Evolutionary conservation across 192 early-diverging fungal species (phyloP), one percentile per base, ranked within the genome.

Genomic region (Kickxella alabastrina): DNA sequence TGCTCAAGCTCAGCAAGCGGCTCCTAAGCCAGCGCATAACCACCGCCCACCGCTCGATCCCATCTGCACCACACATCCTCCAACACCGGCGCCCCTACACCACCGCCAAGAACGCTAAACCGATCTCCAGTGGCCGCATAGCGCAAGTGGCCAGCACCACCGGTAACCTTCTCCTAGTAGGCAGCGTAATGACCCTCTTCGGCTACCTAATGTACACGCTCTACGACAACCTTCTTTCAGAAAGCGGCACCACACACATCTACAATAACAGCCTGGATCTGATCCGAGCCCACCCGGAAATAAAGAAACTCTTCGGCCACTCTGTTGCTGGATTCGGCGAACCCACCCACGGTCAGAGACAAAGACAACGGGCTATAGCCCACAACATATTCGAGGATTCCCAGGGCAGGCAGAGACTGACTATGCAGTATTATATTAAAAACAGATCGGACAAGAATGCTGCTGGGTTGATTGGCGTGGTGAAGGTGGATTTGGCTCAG

Each of bases 241-340:
- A 74, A 9, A 27, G 44, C 45, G 70, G 70, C 10, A 39, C 52
- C 2, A 74, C 70, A 4, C 62, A 60, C 4, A 52, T 74, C 17
- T 74, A 74, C 51, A 74, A 74, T 50, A 49, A 67, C 14, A 67
- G 70, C 26, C 64, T 74, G 12, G 70, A 74, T 26, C 45, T 74
- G 6, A 29, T 74, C 12, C 49, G 70, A 0, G 65, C 70, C 0
- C 58, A 62, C 43, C 70, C 70, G 23, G 38, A 67, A 31, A 67
- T 74, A 6, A 55, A 35, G 6, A 34, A 44, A 23, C 19, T 74
- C 2, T 57, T 74, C 7, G 70, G 70, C 13, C 14, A 24, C 4
- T 46, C 54, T 0, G 43, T 67, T 0, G 15, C 25, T 2, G 70
- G 70, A 1, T 74, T 67, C 37, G 70, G 70, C 44, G 64, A 74